Conservation (phyloP, 495 filamentous ascomycete genomes). For the Aspergillus taichungensis region DNA sequence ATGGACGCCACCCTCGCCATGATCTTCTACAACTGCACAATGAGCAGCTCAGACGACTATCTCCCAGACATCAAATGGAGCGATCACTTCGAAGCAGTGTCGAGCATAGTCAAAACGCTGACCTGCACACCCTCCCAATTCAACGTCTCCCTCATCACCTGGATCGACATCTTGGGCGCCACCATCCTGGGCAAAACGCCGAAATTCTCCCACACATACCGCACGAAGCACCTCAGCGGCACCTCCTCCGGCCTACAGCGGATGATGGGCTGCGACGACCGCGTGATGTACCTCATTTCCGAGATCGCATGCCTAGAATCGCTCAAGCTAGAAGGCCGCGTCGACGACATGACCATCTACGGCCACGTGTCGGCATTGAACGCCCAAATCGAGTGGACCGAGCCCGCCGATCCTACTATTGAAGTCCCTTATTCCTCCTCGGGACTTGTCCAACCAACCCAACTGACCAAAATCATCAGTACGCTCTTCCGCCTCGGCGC, state of each 20-base stretch:
- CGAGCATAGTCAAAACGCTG: constrained; percentile 70
- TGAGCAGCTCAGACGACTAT: constrained; percentile 70
- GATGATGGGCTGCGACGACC: constrained; percentile 96
- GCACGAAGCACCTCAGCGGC: constrained; percentile 69
- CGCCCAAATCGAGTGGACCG: constrained; percentile 67
- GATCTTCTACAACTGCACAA: constrained; percentile 91
- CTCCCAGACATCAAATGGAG: constrained; percentile 93
- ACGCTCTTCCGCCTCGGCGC: constrained; percentile 82
- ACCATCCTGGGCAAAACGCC: constrained; percentile 85
- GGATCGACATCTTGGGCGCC: constrained; percentile 93
- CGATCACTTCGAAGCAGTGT: constrained; percentile 83
- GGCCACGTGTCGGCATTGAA: constrained; percentile 70
- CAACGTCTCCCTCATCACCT: constrained; percentile 87
- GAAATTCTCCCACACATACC: constrained; percentile 79
- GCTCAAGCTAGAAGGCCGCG: constrained; percentile 65
- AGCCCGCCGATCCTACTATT: constrained; percentile 45
- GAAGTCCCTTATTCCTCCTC: constrained; percentile 40
- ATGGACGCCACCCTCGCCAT: constrained; percentile 89
- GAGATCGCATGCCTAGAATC: constrained; percentile 93
- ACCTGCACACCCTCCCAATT: constrained; percentile 60
- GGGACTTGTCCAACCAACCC: constrained; percentile 65
- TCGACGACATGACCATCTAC: constrained; percentile 69
- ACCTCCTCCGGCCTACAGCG: constrained; percentile 71
- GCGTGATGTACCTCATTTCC: constrained; percentile 95
- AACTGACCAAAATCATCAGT: constrained; percentile 75